phyloP scores from a whole-genome alignment of 2,329 filamentous ascomycete genomes.

The Arthrobotrys musiformis region DNA sequence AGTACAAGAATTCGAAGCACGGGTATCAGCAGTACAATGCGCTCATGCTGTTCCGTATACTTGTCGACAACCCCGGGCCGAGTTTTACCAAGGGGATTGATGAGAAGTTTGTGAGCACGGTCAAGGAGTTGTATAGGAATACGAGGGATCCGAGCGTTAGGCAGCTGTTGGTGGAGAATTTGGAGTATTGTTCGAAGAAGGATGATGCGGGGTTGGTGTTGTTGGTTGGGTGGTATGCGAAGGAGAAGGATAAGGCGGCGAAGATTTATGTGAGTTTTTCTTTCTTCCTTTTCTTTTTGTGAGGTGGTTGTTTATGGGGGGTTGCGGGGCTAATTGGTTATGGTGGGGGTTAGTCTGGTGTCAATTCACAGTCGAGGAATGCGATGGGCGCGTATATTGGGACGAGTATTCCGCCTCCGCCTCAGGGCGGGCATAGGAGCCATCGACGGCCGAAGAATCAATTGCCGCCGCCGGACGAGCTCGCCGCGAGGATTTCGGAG shows the following conservation, averaged over 20 bases:
- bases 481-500: slow-evolving; percentile 86
- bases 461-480: slow-evolving; percentile 76
- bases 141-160: slow-evolving; percentile 79
- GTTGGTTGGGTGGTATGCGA: slow-evolving; percentile 57
- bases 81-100: slow-evolving; percentile 93
- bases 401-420: slow-evolving; percentile 24
- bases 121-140: slow-evolving; percentile 78
- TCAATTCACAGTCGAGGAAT: slow-evolving; percentile 22
- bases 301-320: not conserved
- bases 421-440: slow-evolving; percentile 7
- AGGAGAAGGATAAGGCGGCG: slow-evolving; percentile 56
- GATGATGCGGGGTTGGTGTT: slow-evolving; percentile 76
- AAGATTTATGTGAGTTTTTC: slow-evolving; percentile 41
- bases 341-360: slow-evolving; percentile 11
- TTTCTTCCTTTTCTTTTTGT: slow-evolving; percentile 56
- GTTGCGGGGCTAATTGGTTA: slow-evolving; percentile 7
- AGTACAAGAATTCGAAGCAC: slow-evolving; percentile 70
- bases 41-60: slow-evolving; percentile 92
- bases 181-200: slow-evolving; percentile 73
- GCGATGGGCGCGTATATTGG: slow-evolving; percentile 30
- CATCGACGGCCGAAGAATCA: slow-evolving; percentile 58
- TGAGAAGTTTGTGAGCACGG: slow-evolving; percentile 79
- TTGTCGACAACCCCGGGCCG: slow-evolving; percentile 88
- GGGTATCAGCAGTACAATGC: slow-evolving; percentile 91
- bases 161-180: slow-evolving; percentile 86